Evolutionary conservation across 2,329 filamentous ascomycete species (phyloP), one percentile per base, ranked within the genome.

Genomic region (Bipolaris oryzae): DNA sequence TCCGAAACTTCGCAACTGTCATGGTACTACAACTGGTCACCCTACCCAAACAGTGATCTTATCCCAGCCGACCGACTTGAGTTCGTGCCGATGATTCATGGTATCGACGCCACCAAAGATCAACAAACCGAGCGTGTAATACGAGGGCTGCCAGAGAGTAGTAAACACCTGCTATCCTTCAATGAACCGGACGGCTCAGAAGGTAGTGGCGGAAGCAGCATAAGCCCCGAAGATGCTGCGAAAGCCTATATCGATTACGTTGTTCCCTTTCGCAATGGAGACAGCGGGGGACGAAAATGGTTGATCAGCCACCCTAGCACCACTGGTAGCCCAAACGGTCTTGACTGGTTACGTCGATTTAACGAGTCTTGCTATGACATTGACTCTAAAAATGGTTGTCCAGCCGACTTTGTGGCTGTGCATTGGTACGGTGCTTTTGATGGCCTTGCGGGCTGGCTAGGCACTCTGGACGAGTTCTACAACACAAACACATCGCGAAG

Each of bases 11-110:
- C 84, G 7, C 85, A 87, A 41, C 74, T 95, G 48, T 87, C 85
- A 2, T 95, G 91, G 91, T 95, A 95, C 80, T 95, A 94, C 82
- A 94, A 93, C 78, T 95, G 92, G 77, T 77, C 78, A 18, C 74
- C 82, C 13, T 76, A 77, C 80, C 46, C 75, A 73, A 20, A 88
- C 87, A 4, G 83, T 84, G 77, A 78, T 41, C 86, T 83, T 67
- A 68, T 77, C 21, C 72, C 74, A 68, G 6, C 67, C 78, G 0
- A 77, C 75, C 71, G 66, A 2, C 85, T 94, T 60, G 84, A 91
- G 72, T 95, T 92, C 73, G 85, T 93, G 1, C 91, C 91, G 41
- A 91, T 93, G 88, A 84, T 93, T 57, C 93, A 89, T 86, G 89
- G 89, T 23, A 79, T 85, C 9, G 61, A 78, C 3, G 74, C 66